These are phyloP conservation scores for Colletotrichum cuscutae DNA, from an alignment of 2,329 filamentous ascomycete genomes.

Conservation along the genomic window DNA sequence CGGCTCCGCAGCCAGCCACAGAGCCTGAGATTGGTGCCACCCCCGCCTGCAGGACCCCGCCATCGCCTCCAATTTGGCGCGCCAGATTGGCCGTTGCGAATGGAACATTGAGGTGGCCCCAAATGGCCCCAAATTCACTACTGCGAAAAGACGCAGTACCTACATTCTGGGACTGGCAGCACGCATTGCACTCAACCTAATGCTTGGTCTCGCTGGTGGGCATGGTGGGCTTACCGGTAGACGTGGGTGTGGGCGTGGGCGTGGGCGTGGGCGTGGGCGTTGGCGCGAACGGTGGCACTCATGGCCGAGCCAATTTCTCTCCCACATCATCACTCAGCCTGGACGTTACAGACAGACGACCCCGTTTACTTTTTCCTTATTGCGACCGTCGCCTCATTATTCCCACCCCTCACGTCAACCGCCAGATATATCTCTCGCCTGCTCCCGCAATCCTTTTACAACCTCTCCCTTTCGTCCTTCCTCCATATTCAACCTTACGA, in stretches of 20 bases:
- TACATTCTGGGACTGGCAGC: not conserved
- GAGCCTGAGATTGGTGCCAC: conserved; percentile 32
- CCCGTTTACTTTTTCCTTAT: conserved; percentile 23
- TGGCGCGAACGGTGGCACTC: not conserved
- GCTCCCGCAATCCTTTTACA: not conserved
- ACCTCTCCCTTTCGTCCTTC: not conserved
- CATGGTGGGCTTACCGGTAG: too few relatives aligned
- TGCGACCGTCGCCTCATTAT: conserved; percentile 28
- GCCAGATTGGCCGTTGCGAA: conserved; percentile 31
- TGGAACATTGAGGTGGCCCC: conserved; percentile 3
- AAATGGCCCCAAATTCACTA: conserved; percentile 7
- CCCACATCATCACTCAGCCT: conserved; percentile 18
- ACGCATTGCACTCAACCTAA: not conserved
- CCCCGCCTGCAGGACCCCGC: conserved; percentile 35
- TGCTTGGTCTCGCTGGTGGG: too few relatives aligned
- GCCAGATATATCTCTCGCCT: conserved; percentile 24
- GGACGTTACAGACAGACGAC: conserved; percentile 34
- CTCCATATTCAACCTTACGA: not conserved
- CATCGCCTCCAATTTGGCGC: conserved; percentile 22
- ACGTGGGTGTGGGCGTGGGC: too few relatives aligned
- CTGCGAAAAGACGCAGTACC: not conserved
- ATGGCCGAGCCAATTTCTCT: conserved; percentile 32
- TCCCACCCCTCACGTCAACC: conserved; percentile 4
- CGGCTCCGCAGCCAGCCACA: conserved; percentile 33
- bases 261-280: too few relatives aligned